A percentile compares a stretch with the other conserved stretches of the same genome.
Evolutionary conservation across 1,284 basidiomycete genomes (phyloP).

Genomic region (Fomitopsis pinicola): DNA sequence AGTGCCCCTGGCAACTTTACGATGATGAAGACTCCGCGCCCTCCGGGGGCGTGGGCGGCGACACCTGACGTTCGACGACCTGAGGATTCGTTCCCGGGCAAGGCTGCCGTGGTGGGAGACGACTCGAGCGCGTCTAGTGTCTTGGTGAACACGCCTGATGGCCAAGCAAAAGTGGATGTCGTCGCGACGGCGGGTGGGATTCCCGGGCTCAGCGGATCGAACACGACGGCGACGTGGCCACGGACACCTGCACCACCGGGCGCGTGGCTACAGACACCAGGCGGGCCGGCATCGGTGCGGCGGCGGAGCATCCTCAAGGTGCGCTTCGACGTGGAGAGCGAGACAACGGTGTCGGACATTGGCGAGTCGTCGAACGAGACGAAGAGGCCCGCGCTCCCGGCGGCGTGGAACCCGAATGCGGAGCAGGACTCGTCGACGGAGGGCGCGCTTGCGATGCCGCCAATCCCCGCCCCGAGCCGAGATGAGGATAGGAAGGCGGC

Average conservation of each 20-base stretch:
- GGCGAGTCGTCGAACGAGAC: constrained; percentile 18
- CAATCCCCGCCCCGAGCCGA: background rate
- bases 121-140: constrained; percentile 9
- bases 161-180: constrained; percentile 3
- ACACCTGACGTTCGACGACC: constrained; percentile 43
- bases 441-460: background rate
- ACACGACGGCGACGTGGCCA: constrained; percentile 17
- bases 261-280: constrained; percentile 61
- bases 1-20: constrained; percentile 28
- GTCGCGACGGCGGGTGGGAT: constrained; percentile 13
- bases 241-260: constrained; percentile 71
- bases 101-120: constrained; percentile 18
- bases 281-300: constrained; percentile 28
- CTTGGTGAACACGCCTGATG: background rate
- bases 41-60: constrained; percentile 65
- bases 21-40: constrained; percentile 55
- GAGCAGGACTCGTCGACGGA: background rate
- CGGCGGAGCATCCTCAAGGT: constrained; percentile 50
- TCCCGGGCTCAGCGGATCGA: background rate
- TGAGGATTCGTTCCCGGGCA: constrained; percentile 14
- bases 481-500: background rate
- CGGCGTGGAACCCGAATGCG: constrained; percentile 1
- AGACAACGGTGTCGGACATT: constrained; percentile 35
- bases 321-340: constrained; percentile 54
- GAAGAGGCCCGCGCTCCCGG: background rate